phyloP scores from a whole-genome alignment of 169 alveolate species.

The Eimeria maxima region DNA sequence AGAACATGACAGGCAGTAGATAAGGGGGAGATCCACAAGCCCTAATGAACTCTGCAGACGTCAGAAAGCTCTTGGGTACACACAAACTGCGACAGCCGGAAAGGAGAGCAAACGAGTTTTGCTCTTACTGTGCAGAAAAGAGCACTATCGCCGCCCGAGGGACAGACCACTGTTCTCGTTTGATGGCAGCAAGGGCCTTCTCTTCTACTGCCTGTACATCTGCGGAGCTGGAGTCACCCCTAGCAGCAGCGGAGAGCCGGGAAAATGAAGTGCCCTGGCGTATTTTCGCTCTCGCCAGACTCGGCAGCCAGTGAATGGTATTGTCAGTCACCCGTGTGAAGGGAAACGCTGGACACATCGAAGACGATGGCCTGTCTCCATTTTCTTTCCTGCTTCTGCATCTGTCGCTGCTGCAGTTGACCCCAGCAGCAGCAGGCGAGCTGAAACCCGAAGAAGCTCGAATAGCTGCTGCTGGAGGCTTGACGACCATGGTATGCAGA shows the following conservation, averaged over 20 bases:
- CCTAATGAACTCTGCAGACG: neutral
- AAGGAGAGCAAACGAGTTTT: neutral
- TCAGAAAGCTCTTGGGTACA: neutral
- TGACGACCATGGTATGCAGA: neutral
- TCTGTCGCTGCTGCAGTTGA: neutral
- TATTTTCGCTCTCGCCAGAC: conserved; percentile 24
- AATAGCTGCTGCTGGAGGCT: neutral
- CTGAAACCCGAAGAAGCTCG: neutral
- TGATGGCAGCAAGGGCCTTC: conserved; percentile 6
- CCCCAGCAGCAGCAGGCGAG: neutral
- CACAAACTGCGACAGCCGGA: neutral
- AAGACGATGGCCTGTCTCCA: neutral
- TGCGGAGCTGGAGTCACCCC: conserved; percentile 36
- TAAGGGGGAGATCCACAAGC: neutral
- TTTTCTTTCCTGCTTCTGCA: neutral
- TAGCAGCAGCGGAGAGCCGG: conserved; percentile 25
- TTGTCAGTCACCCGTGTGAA: neutral
- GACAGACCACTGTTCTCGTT: neutral
- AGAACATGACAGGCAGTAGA: neutral
- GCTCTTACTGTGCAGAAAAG: conserved; percentile 40
- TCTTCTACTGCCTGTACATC: neutral
- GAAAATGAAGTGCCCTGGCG: conserved; percentile 16
- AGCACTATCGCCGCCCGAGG: conserved; percentile 38
- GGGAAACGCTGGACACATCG: no score
- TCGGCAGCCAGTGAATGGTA: conserved; percentile 62